Percentiles rank a stretch among this genome's conserved stretches.
Evolutionary conservation across 2,329 filamentous ascomycete species (phyloP).

Genomic region (Zymoseptoria ardabiliae): DNA sequence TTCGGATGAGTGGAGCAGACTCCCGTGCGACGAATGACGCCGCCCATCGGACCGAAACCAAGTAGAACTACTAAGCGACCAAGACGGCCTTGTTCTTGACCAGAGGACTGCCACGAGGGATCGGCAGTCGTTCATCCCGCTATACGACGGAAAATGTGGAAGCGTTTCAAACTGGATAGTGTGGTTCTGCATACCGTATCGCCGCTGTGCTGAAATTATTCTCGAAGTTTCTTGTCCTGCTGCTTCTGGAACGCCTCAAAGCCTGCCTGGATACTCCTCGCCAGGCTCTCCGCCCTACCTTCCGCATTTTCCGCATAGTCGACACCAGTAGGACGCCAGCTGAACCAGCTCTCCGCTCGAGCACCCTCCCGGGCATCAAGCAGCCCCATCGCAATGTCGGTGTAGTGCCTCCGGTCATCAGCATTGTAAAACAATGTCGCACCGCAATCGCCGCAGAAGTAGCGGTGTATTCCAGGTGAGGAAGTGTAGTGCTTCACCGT

Average conservation of each 20-base stretch:
- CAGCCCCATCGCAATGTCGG: constrained; percentile 57
- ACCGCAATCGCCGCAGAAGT: constrained; percentile 57
- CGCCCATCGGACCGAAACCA: neutral
- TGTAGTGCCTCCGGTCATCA: constrained; percentile 44
- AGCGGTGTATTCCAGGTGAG: constrained; percentile 47
- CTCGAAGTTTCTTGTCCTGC: neutral
- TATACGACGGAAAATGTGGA: neutral
- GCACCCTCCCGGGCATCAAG: constrained; percentile 46
- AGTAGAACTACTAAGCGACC: neutral
- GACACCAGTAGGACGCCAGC: constrained; percentile 53
- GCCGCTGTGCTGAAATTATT: neutral
- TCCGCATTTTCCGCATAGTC: constrained; percentile 52
- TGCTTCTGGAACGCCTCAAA: constrained; percentile 17
- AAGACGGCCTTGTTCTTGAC: neutral
- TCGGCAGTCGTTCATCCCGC: neutral
- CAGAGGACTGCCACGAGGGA: neutral
- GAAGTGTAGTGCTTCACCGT: constrained; percentile 50
- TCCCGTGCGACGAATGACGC: neutral
- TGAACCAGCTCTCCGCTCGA: constrained; percentile 51
- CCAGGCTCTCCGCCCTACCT: constrained; percentile 16
- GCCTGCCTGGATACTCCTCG: constrained; percentile 17
- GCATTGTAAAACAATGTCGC: constrained; percentile 59
- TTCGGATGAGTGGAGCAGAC: neutral
- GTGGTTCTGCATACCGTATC: neutral
- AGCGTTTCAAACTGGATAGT: neutral